Conservation (phyloP, 2,329 filamentous ascomycete genomes). For the Talaromyces sp. region DNA sequence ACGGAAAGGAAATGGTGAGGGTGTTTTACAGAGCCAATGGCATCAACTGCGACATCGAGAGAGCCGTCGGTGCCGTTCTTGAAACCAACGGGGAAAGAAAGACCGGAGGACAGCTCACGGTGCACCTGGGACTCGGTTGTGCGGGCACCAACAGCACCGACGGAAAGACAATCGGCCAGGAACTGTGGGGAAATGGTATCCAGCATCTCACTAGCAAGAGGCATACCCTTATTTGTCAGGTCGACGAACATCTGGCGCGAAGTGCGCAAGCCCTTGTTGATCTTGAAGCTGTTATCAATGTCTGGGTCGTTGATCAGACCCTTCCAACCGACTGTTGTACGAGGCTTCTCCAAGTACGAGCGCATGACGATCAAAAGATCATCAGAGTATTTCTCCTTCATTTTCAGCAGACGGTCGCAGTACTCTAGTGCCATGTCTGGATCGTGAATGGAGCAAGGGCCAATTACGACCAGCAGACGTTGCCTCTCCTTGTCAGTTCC, state of each 20-base stretch:
- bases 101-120: slow-evolving; percentile 87
- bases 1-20: slow-evolving; percentile 97
- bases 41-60: slow-evolving; percentile 87
- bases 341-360: slow-evolving; percentile 96
- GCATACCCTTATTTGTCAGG: slow-evolving; percentile 89
- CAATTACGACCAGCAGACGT: slow-evolving; percentile 77
- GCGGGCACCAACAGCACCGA: slow-evolving; percentile 91
- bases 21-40: slow-evolving; percentile 87
- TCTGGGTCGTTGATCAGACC: slow-evolving; percentile 98
- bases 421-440: slow-evolving; percentile 88
- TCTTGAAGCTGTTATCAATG: slow-evolving; percentile 97
- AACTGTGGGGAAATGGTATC: slow-evolving; percentile 98
- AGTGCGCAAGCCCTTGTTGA: slow-evolving; percentile 92
- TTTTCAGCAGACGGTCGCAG: slow-evolving; percentile 76
- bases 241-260: slow-evolving; percentile 92
- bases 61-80: slow-evolving; percentile 98
- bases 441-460: slow-evolving; percentile 97
- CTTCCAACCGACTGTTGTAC: slow-evolving; percentile 98
- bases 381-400: slow-evolving; percentile 85
- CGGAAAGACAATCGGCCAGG: slow-evolving; percentile 85
- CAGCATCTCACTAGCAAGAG: slow-evolving; percentile 94
- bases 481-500: slow-evolving; percentile 57
- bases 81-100: slow-evolving; percentile 98
- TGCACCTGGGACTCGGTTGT: slow-evolving; percentile 97
- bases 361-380: slow-evolving; percentile 97